Base-by-base conservation (phyloP, 2,329 filamentous ascomycete species). In the Hysterium pulicare region DNA sequence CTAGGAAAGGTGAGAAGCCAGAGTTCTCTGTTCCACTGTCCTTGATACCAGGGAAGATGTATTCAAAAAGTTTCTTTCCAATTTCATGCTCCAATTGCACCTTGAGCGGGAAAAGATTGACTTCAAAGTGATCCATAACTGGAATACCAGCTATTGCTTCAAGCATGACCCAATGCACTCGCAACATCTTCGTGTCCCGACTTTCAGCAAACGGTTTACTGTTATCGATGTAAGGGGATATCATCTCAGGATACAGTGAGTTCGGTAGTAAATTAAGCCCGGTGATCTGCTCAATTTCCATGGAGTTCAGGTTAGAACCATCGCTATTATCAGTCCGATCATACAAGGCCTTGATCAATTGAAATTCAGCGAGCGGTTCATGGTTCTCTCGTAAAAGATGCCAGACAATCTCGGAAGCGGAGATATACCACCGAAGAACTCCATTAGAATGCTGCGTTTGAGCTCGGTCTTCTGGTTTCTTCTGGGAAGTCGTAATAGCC, bases 71-170 rank as follows among this genome's bases (percentile, higher is more conserved):
- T 53, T 86, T 89, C 70, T 94, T 91, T 33, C 90, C 91, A 37
- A 95, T 84, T 55, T 97, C 90, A 26, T 84, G 85, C 67, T 98
- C 93, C 26, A 98, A 75, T 63, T 98, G 93, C 17, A 98, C 83
- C 66, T 90, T 94, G 63, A 98, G 79, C 0, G 93, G 94, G 64
- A 94, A 90, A 16, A 98, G 72, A 42, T 90, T 89, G 42, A 98
- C 87, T 66, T 97, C 90, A 58, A 98, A 98, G 57, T 94, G 87
- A 55, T 97, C 91, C 75, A 98, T 88, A 23, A 98, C 90, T 0
- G 91, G 89, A 48, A 98, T 98, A 37, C 93, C 93, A 28, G 91
- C 93, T 64, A 98, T 96, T 6, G 93, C 90, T 69, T 98, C 93
- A 4, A 98, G 77, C 89, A 96, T 96, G 62, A 96, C 84, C 89